Evolutionary conservation across 441 rosid species (phyloP).

Genomic region (Caryocar brasiliense): DNA sequence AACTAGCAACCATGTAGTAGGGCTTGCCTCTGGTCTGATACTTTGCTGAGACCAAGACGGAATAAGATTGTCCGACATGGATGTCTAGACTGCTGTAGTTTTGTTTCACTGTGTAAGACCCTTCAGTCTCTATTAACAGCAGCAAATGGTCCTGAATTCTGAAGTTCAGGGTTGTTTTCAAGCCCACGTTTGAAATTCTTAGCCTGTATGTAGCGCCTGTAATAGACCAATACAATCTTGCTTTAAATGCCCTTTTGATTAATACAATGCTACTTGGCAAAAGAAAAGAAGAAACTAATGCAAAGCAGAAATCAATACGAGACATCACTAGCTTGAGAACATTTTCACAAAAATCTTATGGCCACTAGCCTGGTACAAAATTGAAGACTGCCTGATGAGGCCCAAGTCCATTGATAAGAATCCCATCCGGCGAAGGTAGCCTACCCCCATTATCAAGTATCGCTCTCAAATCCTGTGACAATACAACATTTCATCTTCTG

Average conservation of each 20-base stretch:
- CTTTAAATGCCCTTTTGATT: no score
- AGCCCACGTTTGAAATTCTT: slow-evolving; percentile 36
- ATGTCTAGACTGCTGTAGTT: slow-evolving; percentile 23
- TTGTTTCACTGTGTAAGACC: slow-evolving; percentile 24
- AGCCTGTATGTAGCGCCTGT: slow-evolving; percentile 28
- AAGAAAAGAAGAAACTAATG: no score
- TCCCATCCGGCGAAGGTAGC: slow-evolving; percentile 27
- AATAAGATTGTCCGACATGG: slow-evolving; percentile 42
- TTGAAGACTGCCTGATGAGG: slow-evolving; percentile 25
- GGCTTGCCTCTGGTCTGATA: slow-evolving; percentile 10
- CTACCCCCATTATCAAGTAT: slow-evolving; percentile 25
- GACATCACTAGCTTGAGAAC: no score
- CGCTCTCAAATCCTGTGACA: slow-evolving; percentile 22
- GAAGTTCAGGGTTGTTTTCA: slow-evolving; percentile 27
- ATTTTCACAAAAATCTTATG: no score
- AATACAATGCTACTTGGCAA: no score
- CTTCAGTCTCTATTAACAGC: slow-evolving; percentile 38
- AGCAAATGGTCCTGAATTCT: slow-evolving; percentile 29
- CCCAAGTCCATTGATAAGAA: slow-evolving; percentile 37
- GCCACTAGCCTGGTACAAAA: slow-evolving; percentile 31
- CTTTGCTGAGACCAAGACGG: slow-evolving; percentile 29
- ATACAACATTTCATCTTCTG: not conserved
- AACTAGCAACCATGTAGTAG: slow-evolving; percentile 27
- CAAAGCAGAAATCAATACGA: no score
- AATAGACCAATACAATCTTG: not conserved